phyloP scores from a whole-genome alignment of 2,329 filamentous ascomycete species.

The Ascochyta viciae-villosae region DNA sequence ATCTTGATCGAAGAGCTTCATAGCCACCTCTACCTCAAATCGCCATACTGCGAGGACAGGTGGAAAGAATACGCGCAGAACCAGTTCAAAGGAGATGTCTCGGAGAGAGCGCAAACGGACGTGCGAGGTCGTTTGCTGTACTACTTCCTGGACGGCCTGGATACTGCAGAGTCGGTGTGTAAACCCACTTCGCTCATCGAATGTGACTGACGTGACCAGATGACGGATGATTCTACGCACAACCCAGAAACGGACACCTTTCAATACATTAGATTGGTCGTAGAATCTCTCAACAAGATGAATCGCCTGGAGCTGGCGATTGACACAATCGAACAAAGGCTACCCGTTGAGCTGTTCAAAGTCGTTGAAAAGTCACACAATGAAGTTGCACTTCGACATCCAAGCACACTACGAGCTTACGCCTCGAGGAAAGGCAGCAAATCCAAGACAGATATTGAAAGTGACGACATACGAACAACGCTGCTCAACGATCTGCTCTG shows the following conservation, averaged over 20 bases:
- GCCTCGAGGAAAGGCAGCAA: conserved; percentile 64
- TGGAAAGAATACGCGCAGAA: conserved; percentile 84
- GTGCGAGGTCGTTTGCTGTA: conserved; percentile 63
- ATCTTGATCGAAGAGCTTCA: conserved; percentile 97
- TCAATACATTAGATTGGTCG: conserved; percentile 84
- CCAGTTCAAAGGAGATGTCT: conserved; percentile 58
- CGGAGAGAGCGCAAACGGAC: conserved; percentile 43
- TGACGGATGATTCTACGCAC: conserved; percentile 86
- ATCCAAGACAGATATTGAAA: conserved; percentile 68
- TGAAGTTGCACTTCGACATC: conserved; percentile 91
- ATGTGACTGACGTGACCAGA: conserved; percentile 43
- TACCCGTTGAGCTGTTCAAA: conserved; percentile 91
- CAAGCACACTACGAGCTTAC: conserved; percentile 71
- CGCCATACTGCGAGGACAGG: conserved; percentile 93
- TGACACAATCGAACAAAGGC: conserved; percentile 87
- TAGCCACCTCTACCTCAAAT: conserved; percentile 96
- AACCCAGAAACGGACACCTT: conserved; percentile 97
- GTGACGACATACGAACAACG: conserved; percentile 74
- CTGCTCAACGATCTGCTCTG: conserved; percentile 91
- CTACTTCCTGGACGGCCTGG: conserved; percentile 64
- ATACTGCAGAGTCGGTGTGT: conserved; percentile 54
- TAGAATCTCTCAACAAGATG: conserved; percentile 90
- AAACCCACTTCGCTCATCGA: background rate
- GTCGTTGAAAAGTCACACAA: conserved; percentile 95
- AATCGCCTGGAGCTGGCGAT: conserved; percentile 85